These are phyloP conservation scores for Didymella lethalis DNA, from an alignment of 2,329 filamentous ascomycete species.

Conservation along the genomic window DNA sequence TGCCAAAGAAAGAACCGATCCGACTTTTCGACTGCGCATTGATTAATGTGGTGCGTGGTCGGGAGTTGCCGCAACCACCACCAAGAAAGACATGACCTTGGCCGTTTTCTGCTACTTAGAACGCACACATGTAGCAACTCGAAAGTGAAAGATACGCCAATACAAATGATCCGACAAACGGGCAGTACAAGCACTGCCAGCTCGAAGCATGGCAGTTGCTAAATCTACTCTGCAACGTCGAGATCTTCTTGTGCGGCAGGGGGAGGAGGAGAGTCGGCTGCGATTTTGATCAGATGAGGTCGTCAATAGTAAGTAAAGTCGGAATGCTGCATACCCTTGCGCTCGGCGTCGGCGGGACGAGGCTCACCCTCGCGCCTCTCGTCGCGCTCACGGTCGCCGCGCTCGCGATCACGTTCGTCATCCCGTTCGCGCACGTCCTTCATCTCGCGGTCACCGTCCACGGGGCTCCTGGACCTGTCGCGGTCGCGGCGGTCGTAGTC, in stretches of 20 bases:
- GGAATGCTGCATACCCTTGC: conserved; percentile 72
- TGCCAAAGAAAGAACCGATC: conserved; percentile 43
- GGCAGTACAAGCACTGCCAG: conserved; percentile 21
- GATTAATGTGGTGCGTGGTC: conserved; percentile 46
- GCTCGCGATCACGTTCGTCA: conserved; percentile 61
- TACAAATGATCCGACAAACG: conserved; percentile 28
- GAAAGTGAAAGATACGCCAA: conserved; percentile 25
- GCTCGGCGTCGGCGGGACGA: conserved; percentile 83
- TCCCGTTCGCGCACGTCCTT: conserved; percentile 66
- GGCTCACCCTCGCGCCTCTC: conserved; percentile 65
- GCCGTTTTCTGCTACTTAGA: conserved; percentile 35
- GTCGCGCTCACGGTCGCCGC: conserved; percentile 59
- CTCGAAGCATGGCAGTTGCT: conserved; percentile 25
- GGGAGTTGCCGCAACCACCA: conserved; percentile 38
- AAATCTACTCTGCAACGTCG: conserved; percentile 80
- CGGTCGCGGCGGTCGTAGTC: conserved; percentile 75
- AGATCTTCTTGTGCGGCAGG: conserved; percentile 83
- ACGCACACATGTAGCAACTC: conserved; percentile 37
- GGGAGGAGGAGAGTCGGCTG: conserved; percentile 79
- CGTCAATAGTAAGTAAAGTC: conserved; percentile 25
- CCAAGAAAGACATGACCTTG: conserved; percentile 24
- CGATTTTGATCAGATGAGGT: conserved; percentile 41
- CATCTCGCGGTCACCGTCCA: conserved; percentile 61
- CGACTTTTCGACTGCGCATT: conserved; percentile 47
- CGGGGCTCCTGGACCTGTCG: conserved; percentile 72